Evolutionary conservation across 345 rosid species (phyloP), one percentile per base, ranked within the genome.

Genomic region (Brassica carinata): DNA sequence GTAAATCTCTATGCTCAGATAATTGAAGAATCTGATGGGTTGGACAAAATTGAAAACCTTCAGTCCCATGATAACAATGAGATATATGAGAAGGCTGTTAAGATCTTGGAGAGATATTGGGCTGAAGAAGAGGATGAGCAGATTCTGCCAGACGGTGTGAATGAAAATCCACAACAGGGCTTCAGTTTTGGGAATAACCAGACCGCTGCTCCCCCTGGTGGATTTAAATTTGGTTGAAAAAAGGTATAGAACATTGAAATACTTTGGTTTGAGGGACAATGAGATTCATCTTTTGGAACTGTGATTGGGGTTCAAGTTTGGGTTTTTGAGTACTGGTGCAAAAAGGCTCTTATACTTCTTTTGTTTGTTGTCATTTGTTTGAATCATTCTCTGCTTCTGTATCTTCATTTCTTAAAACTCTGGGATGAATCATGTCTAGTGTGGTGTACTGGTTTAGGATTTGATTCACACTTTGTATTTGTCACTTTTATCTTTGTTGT

Each of bases 51-150:
- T 9, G 96, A 92, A 81, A 87, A 86, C 74, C 88, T 92, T 78
- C 97, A 91, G 53, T 85, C 85, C 31, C 97, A 92, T 67, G 94
- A 92, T 84, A 92, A 92, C 89, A 85, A 89, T 1, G 95, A 92
- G 83, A 90, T 92, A 15, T 92, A 92, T 64, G 97, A 90, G 78
- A 92, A 92, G 72, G 89, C 94, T 1, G 92, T 92, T 71, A 93
- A 91, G 78, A 88, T 93, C 43, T 74, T 93, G 85, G 97, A 93
- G 83, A 88, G 87, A 83, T 91, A 87, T 72, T 91, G 97, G 97
- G 85, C 91, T 7, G 97, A 93, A 5, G 95, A 89, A 7, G 95
- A 83, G 19, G 94, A 85, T 34, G 89, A 85, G 8, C 86, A 84
- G 71, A 82, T 71, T 75, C 36, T 84, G n/a, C 87, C 59, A 64